Percentiles rank a stretch among this genome's conserved stretches.
phyloP scores from a whole-genome alignment of 371 early-diverging fungal species.

The Lichtheimia hyalospora region DNA sequence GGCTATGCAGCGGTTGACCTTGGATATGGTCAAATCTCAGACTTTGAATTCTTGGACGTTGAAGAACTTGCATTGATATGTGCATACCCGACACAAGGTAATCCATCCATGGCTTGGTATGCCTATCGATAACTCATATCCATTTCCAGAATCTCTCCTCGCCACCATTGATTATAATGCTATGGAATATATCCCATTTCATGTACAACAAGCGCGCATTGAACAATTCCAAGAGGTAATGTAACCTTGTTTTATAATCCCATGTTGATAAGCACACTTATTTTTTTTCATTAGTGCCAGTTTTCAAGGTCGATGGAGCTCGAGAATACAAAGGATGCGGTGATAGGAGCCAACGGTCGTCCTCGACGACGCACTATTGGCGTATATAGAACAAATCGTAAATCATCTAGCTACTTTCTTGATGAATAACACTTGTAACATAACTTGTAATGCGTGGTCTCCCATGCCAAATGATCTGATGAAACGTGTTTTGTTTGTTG shows the following conservation, averaged over 20 bases:
- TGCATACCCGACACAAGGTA: neutral
- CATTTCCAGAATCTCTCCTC: neutral
- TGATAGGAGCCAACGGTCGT: conserved; percentile 5
- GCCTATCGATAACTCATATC: neutral
- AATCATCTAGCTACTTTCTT: conserved; percentile 1
- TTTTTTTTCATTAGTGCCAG: neutral
- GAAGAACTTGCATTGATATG: conserved; percentile 3
- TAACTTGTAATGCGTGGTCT: too few species aligned
- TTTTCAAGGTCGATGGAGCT: conserved; percentile 4
- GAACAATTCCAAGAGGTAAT: neutral
- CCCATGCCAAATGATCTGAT: too few species aligned
- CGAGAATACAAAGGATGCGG: neutral
- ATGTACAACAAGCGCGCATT: neutral
- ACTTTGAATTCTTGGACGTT: conserved; percentile 5
- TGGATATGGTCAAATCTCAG: neutral
- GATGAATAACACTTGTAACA: neutral
- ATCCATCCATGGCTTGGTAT: neutral
- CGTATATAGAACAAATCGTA: neutral
- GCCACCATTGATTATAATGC: neutral
- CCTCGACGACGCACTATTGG: conserved; percentile 3
- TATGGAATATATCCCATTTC: neutral
- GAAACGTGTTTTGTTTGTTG: too few species aligned
- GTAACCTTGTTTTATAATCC: neutral
- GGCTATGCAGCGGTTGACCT: neutral
- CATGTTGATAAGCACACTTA: neutral